Evolutionary conservation across 257 asterid genomes (phyloP), one percentile per base, ranked within the genome.

Genomic region (Fraxinus quadrangulata): DNA sequence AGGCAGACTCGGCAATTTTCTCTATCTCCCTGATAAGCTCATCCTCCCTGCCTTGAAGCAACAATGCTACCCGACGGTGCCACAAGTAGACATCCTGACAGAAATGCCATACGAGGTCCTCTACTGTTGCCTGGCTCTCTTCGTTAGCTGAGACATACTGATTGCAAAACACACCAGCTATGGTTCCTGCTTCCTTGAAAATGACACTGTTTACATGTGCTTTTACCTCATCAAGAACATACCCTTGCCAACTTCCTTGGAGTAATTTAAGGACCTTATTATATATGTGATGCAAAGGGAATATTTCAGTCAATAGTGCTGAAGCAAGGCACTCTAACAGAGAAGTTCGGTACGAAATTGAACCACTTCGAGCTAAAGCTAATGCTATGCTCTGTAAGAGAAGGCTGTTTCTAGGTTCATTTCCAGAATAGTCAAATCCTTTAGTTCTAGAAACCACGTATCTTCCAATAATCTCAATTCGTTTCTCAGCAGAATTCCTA

Each of bases 151-250:
- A 82, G 47, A 88, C 90, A 86, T 95, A 95, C 37, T 86, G 91
- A 81, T 87, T 89, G 88, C 98, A 93, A 83, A 93, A 86, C 13
- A 85, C 89, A 81, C 96, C 93, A 45, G 97, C 90, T 81, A 90
- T 81, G 13, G 92, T 87, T 68, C 99, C 99, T 9, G 98, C 97
- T 78, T 95, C 99, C 89, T 89, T 93, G 82, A 90, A 95, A 80
- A 83, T 80, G 73, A 77, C 73, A 82, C 89, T 86, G 75, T 71
- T 79, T 40, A 85, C 82, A 87, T 89, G 97, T 69, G 83, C 82
- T 79, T 87, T 85, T 75, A 88, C 84, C 81, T 87, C 93, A 54
- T 77, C 83, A 77, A 85, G 83, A 65, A 79, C 82, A 14, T 21
- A 65, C 21, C 75, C 80, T 34, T 37, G 74, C 82, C 79, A 70